Conservation (phyloP, 805 yeast species). For the Helenozyma rhizophorensis region DNA sequence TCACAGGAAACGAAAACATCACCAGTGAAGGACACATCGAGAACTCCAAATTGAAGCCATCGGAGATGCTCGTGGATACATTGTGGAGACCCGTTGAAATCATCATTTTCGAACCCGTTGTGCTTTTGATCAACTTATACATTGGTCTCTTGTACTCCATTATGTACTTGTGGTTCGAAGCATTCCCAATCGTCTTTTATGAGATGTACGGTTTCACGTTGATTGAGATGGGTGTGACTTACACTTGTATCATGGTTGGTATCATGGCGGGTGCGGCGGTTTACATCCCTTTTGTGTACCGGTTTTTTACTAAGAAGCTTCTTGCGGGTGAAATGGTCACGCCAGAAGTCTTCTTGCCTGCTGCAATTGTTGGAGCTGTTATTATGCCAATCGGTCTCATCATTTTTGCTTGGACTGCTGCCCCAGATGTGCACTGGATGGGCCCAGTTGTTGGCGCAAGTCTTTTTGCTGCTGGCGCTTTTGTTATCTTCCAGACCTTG, state of each 20-base stretch:
- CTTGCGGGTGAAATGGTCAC: constrained; percentile 2
- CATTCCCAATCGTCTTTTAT: constrained; percentile 11
- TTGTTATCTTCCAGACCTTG: constrained; percentile 11
- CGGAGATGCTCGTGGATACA: constrained; percentile 6
- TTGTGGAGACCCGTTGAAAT: constrained; percentile 11
- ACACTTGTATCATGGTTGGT: constrained; percentile 7
- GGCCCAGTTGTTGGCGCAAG: constrained; percentile 11
- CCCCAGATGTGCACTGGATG: constrained; percentile 11
- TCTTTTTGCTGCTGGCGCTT: constrained; percentile 7
- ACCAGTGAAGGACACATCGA: constrained; percentile 11
- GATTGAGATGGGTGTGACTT: constrained; percentile 10
- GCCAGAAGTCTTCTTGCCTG: constrained; percentile 10
- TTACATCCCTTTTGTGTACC: constrained; percentile 6
- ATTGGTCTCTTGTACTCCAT: constrained; percentile 12
- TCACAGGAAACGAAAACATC: constrained; percentile 11
- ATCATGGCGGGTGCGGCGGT: constrained; percentile 4
- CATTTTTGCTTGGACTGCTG: constrained; percentile 11
- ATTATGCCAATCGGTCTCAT: constrained; percentile 9
- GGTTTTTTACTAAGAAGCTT: constrained; percentile 4
- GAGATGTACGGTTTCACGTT: constrained; percentile 9
- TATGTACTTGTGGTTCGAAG: constrained; percentile 14
- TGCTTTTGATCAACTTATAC: constrained; percentile 11
- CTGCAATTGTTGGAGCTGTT: constrained; percentile 8
- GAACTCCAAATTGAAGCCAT: constrained; percentile 1
- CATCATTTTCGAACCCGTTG: constrained; percentile 10